phyloP scores from a whole-genome alignment of 2,329 filamentous ascomycete genomes.

The Trichoderma aggressivum region DNA sequence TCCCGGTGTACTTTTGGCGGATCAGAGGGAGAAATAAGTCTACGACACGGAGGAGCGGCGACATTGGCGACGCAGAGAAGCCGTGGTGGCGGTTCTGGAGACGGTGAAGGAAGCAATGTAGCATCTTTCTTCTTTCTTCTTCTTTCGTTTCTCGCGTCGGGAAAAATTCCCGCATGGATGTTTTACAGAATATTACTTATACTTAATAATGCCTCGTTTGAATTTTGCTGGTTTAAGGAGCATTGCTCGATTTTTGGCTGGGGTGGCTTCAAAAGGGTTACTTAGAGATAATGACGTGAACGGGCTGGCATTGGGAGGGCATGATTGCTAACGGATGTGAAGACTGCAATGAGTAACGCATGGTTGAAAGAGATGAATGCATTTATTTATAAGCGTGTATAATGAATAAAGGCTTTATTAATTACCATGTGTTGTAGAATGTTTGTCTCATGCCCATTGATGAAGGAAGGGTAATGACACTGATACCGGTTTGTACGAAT shows the following conservation, averaged over 20 bases:
- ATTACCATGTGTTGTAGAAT: neutral
- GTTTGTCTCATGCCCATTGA: neutral
- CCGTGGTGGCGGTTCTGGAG: constrained; percentile 62
- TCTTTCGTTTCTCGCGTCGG: neutral
- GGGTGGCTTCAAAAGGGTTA: neutral
- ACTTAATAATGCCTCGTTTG: neutral
- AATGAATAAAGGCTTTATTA: neutral
- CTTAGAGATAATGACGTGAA: neutral
- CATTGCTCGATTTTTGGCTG: neutral
- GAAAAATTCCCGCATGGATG: neutral
- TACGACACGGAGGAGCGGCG: constrained; percentile 38
- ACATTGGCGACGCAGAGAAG: constrained; percentile 25
- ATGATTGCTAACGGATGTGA: neutral
- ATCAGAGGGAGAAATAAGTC: constrained; percentile 63
- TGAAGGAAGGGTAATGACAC: neutral
- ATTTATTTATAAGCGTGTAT: neutral
- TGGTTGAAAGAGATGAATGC: neutral
- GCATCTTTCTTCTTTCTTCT: neutral
- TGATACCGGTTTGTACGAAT: neutral
- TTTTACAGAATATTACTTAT: neutral
- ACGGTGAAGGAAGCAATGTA: constrained; percentile 20
- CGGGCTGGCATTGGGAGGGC: neutral
- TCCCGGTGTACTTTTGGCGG: constrained; percentile 87
- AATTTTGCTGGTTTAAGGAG: neutral
- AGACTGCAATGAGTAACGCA: neutral